Conservation (phyloP, 495 filamentous ascomycete species). For the Umbilicaria muhlenbergii region DNA sequence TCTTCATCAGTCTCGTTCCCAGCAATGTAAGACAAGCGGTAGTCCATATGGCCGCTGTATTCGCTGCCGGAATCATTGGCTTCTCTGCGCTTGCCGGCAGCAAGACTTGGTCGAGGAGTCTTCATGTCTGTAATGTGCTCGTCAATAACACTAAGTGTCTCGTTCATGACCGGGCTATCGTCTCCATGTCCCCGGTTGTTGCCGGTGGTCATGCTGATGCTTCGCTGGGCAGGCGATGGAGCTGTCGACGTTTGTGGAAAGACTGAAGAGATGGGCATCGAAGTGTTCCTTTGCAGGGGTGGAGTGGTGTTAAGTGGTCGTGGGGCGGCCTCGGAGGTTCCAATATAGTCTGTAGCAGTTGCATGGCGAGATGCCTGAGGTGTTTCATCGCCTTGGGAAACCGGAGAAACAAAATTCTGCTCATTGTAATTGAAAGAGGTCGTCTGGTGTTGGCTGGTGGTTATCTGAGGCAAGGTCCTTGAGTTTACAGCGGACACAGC, state of each 20-base stretch:
- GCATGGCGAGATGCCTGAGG: conserved; percentile 33
- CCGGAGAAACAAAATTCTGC: too few species aligned
- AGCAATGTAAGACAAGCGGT: conserved; percentile 76
- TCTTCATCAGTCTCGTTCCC: conserved; percentile 75
- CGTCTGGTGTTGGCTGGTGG: too few species aligned
- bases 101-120: conserved; percentile 47
- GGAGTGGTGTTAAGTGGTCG: conserved; percentile 14
- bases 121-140: conserved; percentile 95
- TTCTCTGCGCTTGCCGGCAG: conserved; percentile 33
- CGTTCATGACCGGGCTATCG: conserved; percentile 81
- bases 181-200: conserved; percentile 27
- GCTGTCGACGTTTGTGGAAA: not conserved
- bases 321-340: conserved; percentile 8
- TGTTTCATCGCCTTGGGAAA: conserved; percentile 19
- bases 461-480: too few species aligned
- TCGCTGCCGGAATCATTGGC: conserved; percentile 79
- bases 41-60: conserved; percentile 64
- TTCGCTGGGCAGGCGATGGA: conserved; percentile 19
- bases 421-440: too few species aligned
- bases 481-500: not conserved
- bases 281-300: conserved; percentile 10
- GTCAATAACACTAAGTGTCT: conserved; percentile 92
- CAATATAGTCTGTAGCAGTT: conserved; percentile 12
- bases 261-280: conserved; percentile 15
- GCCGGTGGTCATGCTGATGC: conserved; percentile 29